Evolutionary conservation across 345 rosid genomes (phyloP).

Genomic region (Litchi chinensis): DNA sequence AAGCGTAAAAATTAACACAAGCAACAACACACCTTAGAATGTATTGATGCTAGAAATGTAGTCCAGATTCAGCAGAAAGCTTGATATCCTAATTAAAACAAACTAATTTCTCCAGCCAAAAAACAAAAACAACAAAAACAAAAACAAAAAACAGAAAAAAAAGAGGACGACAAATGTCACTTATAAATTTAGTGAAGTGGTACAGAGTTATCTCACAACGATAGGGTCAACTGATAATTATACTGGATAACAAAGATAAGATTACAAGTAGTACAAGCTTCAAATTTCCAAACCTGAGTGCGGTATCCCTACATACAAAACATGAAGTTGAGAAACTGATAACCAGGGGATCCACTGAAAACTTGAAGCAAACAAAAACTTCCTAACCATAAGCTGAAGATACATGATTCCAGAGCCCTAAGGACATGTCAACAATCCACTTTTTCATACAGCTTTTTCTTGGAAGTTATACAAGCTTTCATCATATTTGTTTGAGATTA

Average conservation of each 20-base stretch:
- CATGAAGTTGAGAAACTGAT: background rate
- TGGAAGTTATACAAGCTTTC: constrained; percentile 11
- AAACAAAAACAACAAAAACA: too few species aligned
- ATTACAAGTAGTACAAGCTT: constrained; percentile 23
- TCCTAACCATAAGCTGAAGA: constrained; percentile 21
- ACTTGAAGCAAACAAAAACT: constrained; percentile 20
- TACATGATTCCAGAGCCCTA: constrained; percentile 5
- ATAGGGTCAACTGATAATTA: background rate
- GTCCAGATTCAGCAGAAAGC: constrained; percentile 3
- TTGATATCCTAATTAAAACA: background rate
- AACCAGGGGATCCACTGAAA: background rate
- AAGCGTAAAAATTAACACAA: background rate
- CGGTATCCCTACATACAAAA: constrained; percentile 2
- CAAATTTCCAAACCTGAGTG: constrained; percentile 20
- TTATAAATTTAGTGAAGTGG: constrained; percentile 3
- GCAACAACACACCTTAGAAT: constrained; percentile 6
- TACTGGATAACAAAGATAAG: constrained; percentile 15
- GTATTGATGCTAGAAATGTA: background rate
- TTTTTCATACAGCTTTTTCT: constrained; percentile 10
- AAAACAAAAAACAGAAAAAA: too few species aligned
- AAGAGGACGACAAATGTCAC: background rate
- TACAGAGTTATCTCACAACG: background rate
- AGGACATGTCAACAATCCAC: constrained; percentile 8
- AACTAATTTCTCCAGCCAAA: background rate
- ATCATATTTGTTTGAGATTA: constrained; percentile 9